These are phyloP conservation scores for Pseudocercospora pini-densiflorae DNA, from an alignment of 2,329 filamentous ascomycete species.

Conservation along the genomic window DNA sequence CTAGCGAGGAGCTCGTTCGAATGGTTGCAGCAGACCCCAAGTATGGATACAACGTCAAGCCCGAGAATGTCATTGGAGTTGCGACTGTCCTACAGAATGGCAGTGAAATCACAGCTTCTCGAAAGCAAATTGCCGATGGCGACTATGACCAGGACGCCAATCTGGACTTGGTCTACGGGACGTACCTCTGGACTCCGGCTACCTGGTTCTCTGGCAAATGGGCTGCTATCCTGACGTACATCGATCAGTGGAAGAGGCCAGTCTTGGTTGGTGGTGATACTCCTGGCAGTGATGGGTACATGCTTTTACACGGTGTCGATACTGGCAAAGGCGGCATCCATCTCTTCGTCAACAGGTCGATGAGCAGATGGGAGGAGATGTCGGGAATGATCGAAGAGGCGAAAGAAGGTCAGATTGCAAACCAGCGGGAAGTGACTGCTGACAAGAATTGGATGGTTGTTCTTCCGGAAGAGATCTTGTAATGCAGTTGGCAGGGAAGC, in stretches of 20 bases:
- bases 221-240: constrained; percentile 44
- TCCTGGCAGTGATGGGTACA: constrained; percentile 50
- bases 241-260: constrained; percentile 51
- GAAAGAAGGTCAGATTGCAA: constrained; percentile 41
- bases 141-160: constrained; percentile 44
- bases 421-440: constrained; percentile 47
- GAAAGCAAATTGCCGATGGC: constrained; percentile 48
- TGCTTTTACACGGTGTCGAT: constrained; percentile 53
- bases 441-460: constrained; percentile 54
- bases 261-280: constrained; percentile 52
- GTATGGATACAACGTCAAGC: constrained; percentile 53
- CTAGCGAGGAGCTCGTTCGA: constrained; percentile 52
- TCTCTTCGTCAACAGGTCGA: constrained; percentile 49
- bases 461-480: constrained; percentile 44
- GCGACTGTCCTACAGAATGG: constrained; percentile 44
- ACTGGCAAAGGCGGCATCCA: constrained; percentile 48
- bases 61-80: constrained; percentile 53
- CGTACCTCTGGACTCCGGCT: constrained; percentile 50
- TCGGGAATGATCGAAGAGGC: constrained; percentile 45
- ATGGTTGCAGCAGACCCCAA: constrained; percentile 53
- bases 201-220: constrained; percentile 53
- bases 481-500: neutral
- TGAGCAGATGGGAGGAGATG: constrained; percentile 43
- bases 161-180: constrained; percentile 47
- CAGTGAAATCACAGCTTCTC: constrained; percentile 42